These are phyloP conservation scores for Corylus avellana DNA, from an alignment of 306 rosid species.

Conservation along the genomic window DNA sequence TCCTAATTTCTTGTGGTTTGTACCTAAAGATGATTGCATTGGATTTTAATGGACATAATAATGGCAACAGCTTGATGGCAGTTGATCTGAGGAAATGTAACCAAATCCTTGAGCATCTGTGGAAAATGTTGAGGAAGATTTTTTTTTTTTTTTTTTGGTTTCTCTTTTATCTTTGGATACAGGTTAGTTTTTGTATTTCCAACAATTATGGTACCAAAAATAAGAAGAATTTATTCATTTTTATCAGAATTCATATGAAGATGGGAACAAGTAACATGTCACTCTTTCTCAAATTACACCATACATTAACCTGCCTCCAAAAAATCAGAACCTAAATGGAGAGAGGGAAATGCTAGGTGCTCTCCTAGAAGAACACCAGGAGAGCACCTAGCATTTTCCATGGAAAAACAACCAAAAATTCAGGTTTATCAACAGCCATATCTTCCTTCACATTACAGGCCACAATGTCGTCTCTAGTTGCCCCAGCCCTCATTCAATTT, in stretches of 20 bases:
- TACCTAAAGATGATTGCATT: background rate
- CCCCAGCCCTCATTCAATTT: too few species aligned
- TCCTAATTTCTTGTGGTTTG: background rate
- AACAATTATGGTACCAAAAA: background rate
- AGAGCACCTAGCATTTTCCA: too few species aligned
- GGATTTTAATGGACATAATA: too few species aligned
- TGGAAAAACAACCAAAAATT: background rate
- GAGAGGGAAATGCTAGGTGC: too few species aligned
- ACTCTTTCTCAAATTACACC: background rate
- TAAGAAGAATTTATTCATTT: background rate
- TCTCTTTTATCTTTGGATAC: background rate
- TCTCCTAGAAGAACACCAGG: too few species aligned
- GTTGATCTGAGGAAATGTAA: too few species aligned
- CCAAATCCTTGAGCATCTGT: too few species aligned
- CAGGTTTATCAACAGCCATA: too few species aligned
- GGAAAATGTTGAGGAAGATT: too few species aligned
- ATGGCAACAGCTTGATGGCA: too few species aligned
- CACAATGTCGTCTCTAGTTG: too few species aligned
- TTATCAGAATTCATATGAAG: background rate
- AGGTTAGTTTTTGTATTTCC: background rate
- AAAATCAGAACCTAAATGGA: background rate
- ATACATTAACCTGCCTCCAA: background rate
- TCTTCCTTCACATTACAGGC: too few species aligned
- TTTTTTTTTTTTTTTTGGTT: background rate
- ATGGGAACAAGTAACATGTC: background rate